Conservation (phyloP, 169 alveolate genomes). For the Babesia ovata region DNA sequence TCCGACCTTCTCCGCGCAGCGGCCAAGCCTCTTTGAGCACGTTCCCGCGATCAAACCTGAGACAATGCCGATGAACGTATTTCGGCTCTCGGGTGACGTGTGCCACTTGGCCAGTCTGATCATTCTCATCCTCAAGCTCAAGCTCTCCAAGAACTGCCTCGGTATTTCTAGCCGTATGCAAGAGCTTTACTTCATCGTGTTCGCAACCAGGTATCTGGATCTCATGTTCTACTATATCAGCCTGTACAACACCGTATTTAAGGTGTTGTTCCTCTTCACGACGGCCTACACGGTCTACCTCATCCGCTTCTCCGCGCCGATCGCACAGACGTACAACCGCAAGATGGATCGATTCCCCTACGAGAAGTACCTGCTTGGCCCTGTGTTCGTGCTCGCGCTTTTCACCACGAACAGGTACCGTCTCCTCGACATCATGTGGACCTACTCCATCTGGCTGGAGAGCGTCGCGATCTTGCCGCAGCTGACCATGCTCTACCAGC, state of each 20-base stretch:
- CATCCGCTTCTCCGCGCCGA: slow-evolving; percentile 84
- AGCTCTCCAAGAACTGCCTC: slow-evolving; percentile 89
- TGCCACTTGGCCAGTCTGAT: slow-evolving; percentile 91
- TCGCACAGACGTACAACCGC: slow-evolving; percentile 90
- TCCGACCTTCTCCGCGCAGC: slow-evolving; percentile 5
- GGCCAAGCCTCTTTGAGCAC: background rate
- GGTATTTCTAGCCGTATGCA: slow-evolving; percentile 95
- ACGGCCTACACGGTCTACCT: slow-evolving; percentile 88
- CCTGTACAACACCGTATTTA: slow-evolving; percentile 91
- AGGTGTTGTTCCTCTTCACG: slow-evolving; percentile 84
- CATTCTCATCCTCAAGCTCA: slow-evolving; percentile 88
- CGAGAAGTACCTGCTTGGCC: slow-evolving; percentile 86
- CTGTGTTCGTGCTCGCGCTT: slow-evolving; percentile 67
- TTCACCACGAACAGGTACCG: slow-evolving; percentile 69
- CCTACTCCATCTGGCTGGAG: slow-evolving; percentile 95
- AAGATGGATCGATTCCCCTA: slow-evolving; percentile 91
- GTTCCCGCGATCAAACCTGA: background rate
- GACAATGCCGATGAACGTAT: slow-evolving; percentile 88
- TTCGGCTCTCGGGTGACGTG: slow-evolving; percentile 91
- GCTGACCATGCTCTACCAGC: slow-evolving; percentile 89
- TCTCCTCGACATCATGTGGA: slow-evolving; percentile 89
- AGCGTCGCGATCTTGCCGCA: slow-evolving; percentile 96
- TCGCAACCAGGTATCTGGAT: slow-evolving; percentile 88
- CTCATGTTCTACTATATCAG: slow-evolving; percentile 85
- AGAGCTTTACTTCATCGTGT: slow-evolving; percentile 93